A percentile compares a stretch with the other conserved stretches of the same genome.
phyloP scores from a whole-genome alignment of 2,329 filamentous ascomycete genomes.

The Claviceps purpurea region DNA sequence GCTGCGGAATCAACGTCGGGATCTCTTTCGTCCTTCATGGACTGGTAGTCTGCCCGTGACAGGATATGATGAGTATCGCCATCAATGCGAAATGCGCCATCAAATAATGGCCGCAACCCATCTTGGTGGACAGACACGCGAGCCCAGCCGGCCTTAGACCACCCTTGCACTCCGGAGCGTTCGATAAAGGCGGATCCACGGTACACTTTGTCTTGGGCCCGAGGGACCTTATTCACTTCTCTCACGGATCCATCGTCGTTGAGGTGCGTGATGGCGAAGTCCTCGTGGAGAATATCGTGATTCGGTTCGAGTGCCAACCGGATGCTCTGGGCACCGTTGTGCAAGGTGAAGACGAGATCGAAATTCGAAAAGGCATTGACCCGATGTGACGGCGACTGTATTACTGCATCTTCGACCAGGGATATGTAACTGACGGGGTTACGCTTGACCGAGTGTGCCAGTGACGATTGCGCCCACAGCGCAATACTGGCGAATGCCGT shows the following conservation, averaged over 20 bases:
- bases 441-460: constrained; percentile 56
- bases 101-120: constrained; percentile 67
- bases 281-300: constrained; percentile 70
- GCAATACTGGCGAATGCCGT: constrained; percentile 13
- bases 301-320: constrained; percentile 80
- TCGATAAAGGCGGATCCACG: constrained; percentile 66
- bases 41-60: constrained; percentile 57
- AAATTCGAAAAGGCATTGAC: constrained; percentile 74
- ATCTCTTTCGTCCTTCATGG: constrained; percentile 59
- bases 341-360: constrained; percentile 68
- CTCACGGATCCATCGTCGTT: constrained; percentile 56
- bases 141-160: constrained; percentile 78
- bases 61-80: constrained; percentile 81
- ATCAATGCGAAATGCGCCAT: constrained; percentile 73
- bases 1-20: constrained; percentile 43
- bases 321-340: constrained; percentile 52
- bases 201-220: constrained; percentile 68
- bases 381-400: constrained; percentile 66
- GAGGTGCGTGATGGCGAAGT: constrained; percentile 61
- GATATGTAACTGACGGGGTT: constrained; percentile 66
- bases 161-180: constrained; percentile 44
- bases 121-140: constrained; percentile 67
- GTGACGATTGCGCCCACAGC: constrained; percentile 10
- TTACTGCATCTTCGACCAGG: constrained; percentile 57
- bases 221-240: constrained; percentile 54